Evolutionary conservation across 2,329 filamentous ascomycete genomes (phyloP), one percentile per base, ranked within the genome.

Genomic region (Dryadomyces sulphureus): DNA sequence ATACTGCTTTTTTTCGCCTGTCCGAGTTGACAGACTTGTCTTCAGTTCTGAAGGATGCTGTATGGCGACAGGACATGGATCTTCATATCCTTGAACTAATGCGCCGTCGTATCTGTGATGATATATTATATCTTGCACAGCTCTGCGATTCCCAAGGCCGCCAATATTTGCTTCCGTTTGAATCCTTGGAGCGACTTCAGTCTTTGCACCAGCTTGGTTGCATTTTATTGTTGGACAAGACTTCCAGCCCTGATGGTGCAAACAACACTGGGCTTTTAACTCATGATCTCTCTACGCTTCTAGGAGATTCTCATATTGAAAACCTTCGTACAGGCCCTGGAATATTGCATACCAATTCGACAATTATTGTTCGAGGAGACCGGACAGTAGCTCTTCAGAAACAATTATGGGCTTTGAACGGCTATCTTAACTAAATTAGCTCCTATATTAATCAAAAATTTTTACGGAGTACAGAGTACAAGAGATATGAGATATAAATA

Each of bases 31-130:
- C 46, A 3, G 25, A 30, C 3, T 25, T 48, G 4, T 21, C 19
- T 2, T 6, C 4, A 2, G 14, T 21, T 1, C 38, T 53, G 44
- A 50, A 49, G 8, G 38, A 24, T 3, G 58, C 60, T 8, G 58
- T 64, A 21, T 76, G 68, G 68, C 68, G 75, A 25, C 36, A 60
- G 5, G 74, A 79, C 52, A 82, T 81, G 75, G 64, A 69, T 30
- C 58, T 62, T 0, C 62, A 72, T 22, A 54, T 82, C 0, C 60
- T 79, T 4, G 57, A 64, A 6, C 59, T 70, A 48, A 62, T 79
- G 60, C 68, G 73, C 5, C 59, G 65, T 5, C 59, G 65, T 2
- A 62, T 71, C 17, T 60, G 66, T 1, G 64, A 72, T 19, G 59
- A 67, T 0, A 57, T 83, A 11, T 46, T 67, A 5, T 59, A 66